phyloP scores from a whole-genome alignment of 495 filamentous ascomycete genomes.

The Parachaetomium inaequale region DNA sequence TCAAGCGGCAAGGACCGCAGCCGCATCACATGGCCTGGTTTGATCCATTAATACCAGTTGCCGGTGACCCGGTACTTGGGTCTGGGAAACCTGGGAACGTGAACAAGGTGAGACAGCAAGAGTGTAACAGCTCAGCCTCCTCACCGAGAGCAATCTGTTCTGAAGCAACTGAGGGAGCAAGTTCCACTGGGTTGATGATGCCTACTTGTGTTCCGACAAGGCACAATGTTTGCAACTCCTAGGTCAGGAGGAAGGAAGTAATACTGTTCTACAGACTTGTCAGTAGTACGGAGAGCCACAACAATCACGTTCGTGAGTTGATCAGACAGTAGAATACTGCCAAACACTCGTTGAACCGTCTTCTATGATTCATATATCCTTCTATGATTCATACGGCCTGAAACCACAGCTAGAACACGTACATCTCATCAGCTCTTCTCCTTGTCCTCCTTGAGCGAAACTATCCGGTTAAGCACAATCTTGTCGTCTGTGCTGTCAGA shows the following conservation, averaged over 20 bases:
- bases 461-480: conserved; percentile 86
- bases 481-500: conserved; percentile 71
- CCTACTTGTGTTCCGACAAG: not conserved
- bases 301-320: not conserved
- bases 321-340: not conserved
- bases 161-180: not conserved
- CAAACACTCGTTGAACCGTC: not conserved
- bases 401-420: not conserved
- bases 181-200: not conserved
- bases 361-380: not conserved
- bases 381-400: not conserved
- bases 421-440: conserved; percentile 52
- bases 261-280: not conserved
- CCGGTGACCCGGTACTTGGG: not conserved
- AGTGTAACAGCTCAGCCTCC: not conserved
- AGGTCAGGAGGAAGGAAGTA: not conserved
- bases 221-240: not conserved
- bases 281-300: not conserved
- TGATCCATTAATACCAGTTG: not conserved
- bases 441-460: conserved; percentile 85
- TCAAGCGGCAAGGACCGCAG: not conserved
- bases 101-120: not conserved
- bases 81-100: not conserved
- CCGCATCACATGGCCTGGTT: not conserved
- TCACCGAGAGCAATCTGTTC: not conserved